phyloP scores from a whole-genome alignment of 2,329 filamentous ascomycete species.

The Epichloe hybrida region DNA sequence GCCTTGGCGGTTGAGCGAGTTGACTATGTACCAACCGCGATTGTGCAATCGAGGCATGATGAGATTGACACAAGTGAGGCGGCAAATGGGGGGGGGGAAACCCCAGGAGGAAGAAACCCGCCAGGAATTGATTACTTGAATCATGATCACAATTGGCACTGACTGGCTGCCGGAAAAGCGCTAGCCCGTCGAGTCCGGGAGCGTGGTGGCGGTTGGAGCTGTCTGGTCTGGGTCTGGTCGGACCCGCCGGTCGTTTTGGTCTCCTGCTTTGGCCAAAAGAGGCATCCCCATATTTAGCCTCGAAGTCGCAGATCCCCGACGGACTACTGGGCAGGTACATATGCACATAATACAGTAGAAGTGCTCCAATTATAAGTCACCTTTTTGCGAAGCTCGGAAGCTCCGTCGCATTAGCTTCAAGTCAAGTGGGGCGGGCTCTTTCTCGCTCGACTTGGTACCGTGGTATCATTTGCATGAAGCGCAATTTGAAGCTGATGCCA shows the following conservation, averaged over 20 bases:
- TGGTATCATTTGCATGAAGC: too few species aligned
- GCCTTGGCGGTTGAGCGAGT: neutral
- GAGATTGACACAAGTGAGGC: neutral
- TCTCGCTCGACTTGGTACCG: too few species aligned
- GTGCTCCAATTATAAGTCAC: too few species aligned
- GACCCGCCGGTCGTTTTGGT: slow-evolving; percentile 3
- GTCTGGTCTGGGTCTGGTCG: slow-evolving; percentile 2
- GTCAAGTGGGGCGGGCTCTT: too few species aligned
- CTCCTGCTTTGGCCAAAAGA: slow-evolving; percentile 1
- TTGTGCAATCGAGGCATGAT: neutral
- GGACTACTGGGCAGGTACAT: neutral
- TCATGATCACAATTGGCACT: neutral
- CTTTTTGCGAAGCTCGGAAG: too few species aligned
- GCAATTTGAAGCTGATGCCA: too few species aligned
- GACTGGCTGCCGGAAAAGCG: slow-evolving; percentile 3
- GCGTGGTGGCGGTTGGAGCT: slow-evolving; percentile 2
- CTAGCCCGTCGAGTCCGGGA: neutral
- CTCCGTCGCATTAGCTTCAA: too few species aligned
- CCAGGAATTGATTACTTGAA: neutral
- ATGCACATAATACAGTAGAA: neutral
- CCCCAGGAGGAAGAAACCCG: neutral
- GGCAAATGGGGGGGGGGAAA: fast-evolving
- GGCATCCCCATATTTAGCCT: slow-evolving; percentile 1
- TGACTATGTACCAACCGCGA: neutral
- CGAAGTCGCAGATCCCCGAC: neutral